Evolutionary conservation across 305 asterid genomes (phyloP).

Genomic region (Fraxinus xanthoxyloides): DNA sequence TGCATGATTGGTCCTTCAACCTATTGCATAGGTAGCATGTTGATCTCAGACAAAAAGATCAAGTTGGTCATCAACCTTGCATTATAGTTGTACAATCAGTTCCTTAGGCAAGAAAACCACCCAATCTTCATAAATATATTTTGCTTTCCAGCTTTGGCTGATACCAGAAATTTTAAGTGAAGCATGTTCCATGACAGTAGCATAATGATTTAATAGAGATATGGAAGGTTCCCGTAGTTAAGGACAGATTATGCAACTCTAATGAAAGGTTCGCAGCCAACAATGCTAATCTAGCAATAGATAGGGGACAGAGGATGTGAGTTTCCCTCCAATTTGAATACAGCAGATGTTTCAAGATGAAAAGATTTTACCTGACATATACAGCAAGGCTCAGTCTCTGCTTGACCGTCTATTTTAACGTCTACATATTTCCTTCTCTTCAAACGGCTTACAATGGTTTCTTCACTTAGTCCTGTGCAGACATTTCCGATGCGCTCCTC

Average conservation of each 20-base stretch:
- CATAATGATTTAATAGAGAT: background rate
- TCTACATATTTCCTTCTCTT: constrained; percentile 43
- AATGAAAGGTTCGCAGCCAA: background rate
- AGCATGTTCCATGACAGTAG: background rate
- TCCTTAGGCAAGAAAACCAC: background rate
- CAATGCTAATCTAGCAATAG: background rate
- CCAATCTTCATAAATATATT: background rate
- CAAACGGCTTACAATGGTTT: constrained; percentile 47
- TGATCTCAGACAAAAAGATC: background rate
- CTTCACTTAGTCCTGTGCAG: constrained; percentile 71
- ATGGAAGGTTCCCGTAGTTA: background rate
- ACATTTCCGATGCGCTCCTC: constrained; percentile 87
- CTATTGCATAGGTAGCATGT: background rate
- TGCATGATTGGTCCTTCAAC: background rate
- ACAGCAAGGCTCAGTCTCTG: constrained; percentile 70
- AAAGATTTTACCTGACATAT: constrained; percentile 72
- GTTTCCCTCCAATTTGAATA: background rate
- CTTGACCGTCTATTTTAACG: constrained; percentile 14
- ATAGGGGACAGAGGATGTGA: background rate
- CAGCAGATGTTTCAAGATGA: background rate
- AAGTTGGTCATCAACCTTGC: background rate
- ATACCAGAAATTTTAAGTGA: background rate
- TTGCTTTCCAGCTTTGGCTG: background rate
- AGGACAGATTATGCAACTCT: background rate
- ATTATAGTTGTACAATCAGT: background rate